phyloP scores from a whole-genome alignment of 2,329 filamentous ascomycete genomes.

The Nemania sp. region DNA sequence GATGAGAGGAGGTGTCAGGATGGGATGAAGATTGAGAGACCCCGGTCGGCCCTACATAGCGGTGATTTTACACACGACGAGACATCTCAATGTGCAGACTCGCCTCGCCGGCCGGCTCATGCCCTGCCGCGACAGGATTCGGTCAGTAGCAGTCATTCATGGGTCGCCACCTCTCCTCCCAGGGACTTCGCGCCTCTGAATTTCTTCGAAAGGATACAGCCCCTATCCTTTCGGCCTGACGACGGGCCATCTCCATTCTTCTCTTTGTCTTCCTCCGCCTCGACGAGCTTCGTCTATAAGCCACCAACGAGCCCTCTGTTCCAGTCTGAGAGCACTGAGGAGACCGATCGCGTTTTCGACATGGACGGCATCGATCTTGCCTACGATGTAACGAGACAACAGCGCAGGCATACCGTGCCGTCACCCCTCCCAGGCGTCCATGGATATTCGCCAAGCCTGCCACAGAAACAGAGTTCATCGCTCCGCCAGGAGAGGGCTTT shows the following conservation, averaged over 20 bases:
- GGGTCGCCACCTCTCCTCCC: slow-evolving; percentile 62
- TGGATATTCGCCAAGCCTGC: slow-evolving; percentile 44
- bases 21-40: slow-evolving; percentile 74
- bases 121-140: slow-evolving; percentile 25
- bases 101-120: slow-evolving; percentile 31
- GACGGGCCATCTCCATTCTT: slow-evolving; percentile 56
- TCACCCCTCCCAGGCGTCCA: slow-evolving; percentile 58
- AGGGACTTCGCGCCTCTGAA: slow-evolving; percentile 54
- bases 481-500: slow-evolving; percentile 63
- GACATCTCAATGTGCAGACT: slow-evolving; percentile 32
- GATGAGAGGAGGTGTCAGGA: slow-evolving; percentile 53
- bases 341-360: slow-evolving; percentile 66
- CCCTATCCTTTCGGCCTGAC: slow-evolving; percentile 41
- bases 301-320: slow-evolving; percentile 91
- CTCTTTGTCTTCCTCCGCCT: slow-evolving; percentile 71
- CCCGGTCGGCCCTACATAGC: slow-evolving; percentile 74
- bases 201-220: slow-evolving; percentile 46
- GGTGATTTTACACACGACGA: slow-evolving; percentile 65
- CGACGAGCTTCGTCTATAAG: slow-evolving; percentile 81
- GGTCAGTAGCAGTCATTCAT: slow-evolving; percentile 40
- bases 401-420: slow-evolving; percentile 73
- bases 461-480: slow-evolving; percentile 43
- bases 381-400: slow-evolving; percentile 42
- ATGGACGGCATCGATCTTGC: slow-evolving; percentile 56
- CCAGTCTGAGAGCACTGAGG: slow-evolving; percentile 83